Evolutionary conservation across 2,329 filamentous ascomycete genomes (phyloP), one percentile per base, ranked within the genome.

Genomic region (Canariomyces notabilis): DNA sequence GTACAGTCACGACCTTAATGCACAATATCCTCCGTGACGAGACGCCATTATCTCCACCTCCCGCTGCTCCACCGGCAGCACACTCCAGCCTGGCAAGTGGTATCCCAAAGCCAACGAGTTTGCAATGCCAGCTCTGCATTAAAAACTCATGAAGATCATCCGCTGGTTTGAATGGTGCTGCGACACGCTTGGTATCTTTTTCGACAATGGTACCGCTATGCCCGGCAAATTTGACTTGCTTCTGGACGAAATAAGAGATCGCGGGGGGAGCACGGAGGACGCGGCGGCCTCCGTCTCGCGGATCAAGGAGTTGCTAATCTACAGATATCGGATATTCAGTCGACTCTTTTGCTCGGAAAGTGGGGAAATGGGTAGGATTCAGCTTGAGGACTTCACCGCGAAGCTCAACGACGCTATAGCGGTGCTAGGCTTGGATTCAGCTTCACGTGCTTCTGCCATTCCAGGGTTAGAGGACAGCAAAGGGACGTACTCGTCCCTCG

Each of bases 11-110:
- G 33, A 35, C 33, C 33, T n/a, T 35, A 18, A 35, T 35, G 33
- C 33, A 35, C 33, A 35, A 35, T 18, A 35, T 35, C 33, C 33
- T 35, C n/a, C 33, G 33, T 35, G 33, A 35, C 33, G 19, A 35
- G 6, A 35, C 19, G 33, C 33, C 33, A 18, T 35, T 35, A 35
- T 18, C n/a, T 35, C 33, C 33, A 18, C 15, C 33, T 35, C 33
- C 33, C 33, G 33, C 16, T 35, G 33, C n/a, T n/a, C n/a, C n/a
- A n/a, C n/a, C n/a, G n/a, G n/a, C n/a, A n/a, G n/a, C 33, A 35
- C 33, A 35, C 19, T 18, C 16, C 33, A 18, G 33, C 33, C 16
- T 18, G 15, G 33, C 16, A 16, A 35, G 33, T 18, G 19, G 19
- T 35, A 35, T 35, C 33, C 33, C 15, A 18, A n/a, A 35, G 12